Evolutionary conservation across 768 basidiomycete genomes (phyloP), one percentile per base, ranked within the genome.

Genomic region (Xerocomus potaroensis): DNA sequence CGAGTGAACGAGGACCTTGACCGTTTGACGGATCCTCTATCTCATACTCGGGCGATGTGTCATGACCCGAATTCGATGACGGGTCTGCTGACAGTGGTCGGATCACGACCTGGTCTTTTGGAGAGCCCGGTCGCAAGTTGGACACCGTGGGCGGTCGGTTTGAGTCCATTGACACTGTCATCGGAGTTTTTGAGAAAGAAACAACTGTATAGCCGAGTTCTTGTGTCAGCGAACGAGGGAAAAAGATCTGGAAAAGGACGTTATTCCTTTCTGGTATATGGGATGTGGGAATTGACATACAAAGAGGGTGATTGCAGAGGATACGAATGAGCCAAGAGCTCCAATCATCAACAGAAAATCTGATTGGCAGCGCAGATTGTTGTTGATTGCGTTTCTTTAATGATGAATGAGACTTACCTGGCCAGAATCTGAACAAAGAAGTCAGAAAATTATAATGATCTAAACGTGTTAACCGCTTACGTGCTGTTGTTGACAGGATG

Each of bases 231-330:
- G 85, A 85, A 36, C 84, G 84, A 29, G 87, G 87, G 70, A 88
- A 88, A 69, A 88, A 88, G 34, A 88, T 76, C 84, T 87, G 29
- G 6, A 23, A 24, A 39, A 30, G 34, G 7, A 41, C 21, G 32
- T 22, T 11, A 19, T 8, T 12, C 8, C 10, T 16, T 9, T 26
- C 30, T 36, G 38, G 36, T 19, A 32, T 4, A 23, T 18, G 35
- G 29, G 24, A 39, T 35, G 19, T 32, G n/a, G 22, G 19, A 21
- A 16, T 39, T 14, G 39, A 65, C 81, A 58, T 58, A 88, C 88
- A 26, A 91, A 72, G 26, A 91, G 72, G 4, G 89, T 91, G 19
- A 91, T 85, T 15, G 80, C 80, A 21, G 88, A 88, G 4, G 88
- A 91, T 18, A 87, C 73, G 57, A 90, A 81, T 55, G 83, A 83